Conservation (phyloP, 441 rosid species). For the Pelargonium cotyledonis region DNA sequence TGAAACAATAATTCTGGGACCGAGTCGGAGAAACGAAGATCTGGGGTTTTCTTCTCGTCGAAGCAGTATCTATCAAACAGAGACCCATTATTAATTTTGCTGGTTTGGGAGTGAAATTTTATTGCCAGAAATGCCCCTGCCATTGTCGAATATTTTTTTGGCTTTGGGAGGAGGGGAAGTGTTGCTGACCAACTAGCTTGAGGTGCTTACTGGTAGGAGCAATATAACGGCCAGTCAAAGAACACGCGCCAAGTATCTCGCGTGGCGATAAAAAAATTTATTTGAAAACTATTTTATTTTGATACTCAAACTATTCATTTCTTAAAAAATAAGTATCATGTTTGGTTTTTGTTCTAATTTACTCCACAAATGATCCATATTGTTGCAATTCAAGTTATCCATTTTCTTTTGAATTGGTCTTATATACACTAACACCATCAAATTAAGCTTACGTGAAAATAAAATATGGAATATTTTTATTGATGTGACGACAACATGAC, state of each 20-base stretch:
- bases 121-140: conserved; percentile 2
- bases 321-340: too few species aligned
- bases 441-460: too few species aligned
- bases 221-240: background rate
- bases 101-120: background rate
- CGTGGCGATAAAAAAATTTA: background rate
- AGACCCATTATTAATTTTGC: background rate
- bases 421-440: too few species aligned
- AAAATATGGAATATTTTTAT: too few species aligned
- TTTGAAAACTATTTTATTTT: too few species aligned
- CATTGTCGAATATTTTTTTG: background rate
- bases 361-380: too few species aligned
- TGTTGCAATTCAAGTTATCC: too few species aligned
- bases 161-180: background rate
- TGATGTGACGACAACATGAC: too few species aligned
- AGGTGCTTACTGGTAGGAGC: conserved; percentile 1
- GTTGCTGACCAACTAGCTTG: background rate
- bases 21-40: background rate
- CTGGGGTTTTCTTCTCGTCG: background rate
- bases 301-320: too few species aligned
- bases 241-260: background rate
- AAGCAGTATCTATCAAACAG: background rate
- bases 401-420: too few species aligned
- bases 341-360: too few species aligned
- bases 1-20: background rate